phyloP scores from a whole-genome alignment of 1,284 basidiomycete species.

The Blastosporella zonata region DNA sequence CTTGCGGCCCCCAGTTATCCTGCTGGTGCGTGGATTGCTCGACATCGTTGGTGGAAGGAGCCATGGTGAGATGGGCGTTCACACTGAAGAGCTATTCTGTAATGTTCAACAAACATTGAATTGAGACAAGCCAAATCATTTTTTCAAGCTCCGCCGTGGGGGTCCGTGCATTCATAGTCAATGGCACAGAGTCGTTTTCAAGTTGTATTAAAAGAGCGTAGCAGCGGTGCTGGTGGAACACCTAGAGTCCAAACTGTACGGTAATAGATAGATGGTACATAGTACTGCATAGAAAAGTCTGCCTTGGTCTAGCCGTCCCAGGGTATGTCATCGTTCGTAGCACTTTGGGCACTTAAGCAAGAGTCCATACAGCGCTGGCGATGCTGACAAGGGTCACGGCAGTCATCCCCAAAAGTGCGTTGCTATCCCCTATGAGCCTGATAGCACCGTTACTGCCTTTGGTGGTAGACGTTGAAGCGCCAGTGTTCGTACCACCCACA shows the following conservation, averaged over 20 bases:
- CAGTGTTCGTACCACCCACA: conserved; percentile 24
- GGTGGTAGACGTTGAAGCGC: conserved; percentile 18
- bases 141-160: conserved; percentile 20
- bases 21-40: conserved; percentile 32
- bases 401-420: conserved; percentile 41
- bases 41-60: conserved; percentile 44
- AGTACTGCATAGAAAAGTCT: conserved; percentile 17
- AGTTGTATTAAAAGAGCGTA: conserved; percentile 11
- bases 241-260: conserved; percentile 12
- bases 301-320: neutral
- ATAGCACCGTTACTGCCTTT: conserved; percentile 29
- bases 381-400: conserved; percentile 37
- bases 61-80: conserved; percentile 35
- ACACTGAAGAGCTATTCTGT: neutral
- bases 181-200: neutral
- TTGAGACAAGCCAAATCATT: conserved; percentile 11
- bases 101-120: conserved; percentile 9
- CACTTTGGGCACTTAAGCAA: conserved; percentile 24
- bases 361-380: conserved; percentile 44
- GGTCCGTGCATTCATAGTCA: conserved; percentile 18
- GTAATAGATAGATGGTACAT: conserved; percentile 17
- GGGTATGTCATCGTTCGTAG: neutral
- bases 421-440: conserved; percentile 30
- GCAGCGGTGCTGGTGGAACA: conserved; percentile 7
- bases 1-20: conserved; percentile 54